Evolutionary conservation across 1,284 basidiomycete species (phyloP).

Genomic region (Heliocybe sulcata): DNA sequence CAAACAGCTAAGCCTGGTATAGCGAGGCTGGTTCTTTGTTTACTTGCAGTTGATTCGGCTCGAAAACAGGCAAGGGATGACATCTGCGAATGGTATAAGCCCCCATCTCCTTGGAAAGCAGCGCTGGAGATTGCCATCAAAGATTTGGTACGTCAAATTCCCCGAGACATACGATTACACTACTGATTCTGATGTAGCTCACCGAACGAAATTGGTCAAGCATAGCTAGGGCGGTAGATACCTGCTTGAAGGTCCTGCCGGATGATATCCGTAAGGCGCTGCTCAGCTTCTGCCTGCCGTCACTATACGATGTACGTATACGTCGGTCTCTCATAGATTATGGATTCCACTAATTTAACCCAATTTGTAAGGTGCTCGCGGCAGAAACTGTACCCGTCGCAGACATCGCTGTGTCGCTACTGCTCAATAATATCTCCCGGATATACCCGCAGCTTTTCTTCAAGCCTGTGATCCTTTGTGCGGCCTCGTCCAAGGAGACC

Average conservation of each 20-base stretch:
- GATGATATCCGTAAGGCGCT: slow-evolving; percentile 35
- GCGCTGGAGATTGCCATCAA: slow-evolving; percentile 33
- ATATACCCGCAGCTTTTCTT: slow-evolving; percentile 62
- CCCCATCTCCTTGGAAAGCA: slow-evolving; percentile 31
- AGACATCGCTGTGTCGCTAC: slow-evolving; percentile 33
- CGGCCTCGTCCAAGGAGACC: slow-evolving; percentile 52
- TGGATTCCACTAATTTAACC: slow-evolving; percentile 3
- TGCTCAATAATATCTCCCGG: slow-evolving; percentile 44
- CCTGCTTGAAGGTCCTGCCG: slow-evolving; percentile 34
- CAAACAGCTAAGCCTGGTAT: slow-evolving; percentile 10
- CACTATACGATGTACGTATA: slow-evolving; percentile 44
- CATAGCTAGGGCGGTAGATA: slow-evolving; percentile 30
- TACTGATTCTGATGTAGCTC: slow-evolving; percentile 25
- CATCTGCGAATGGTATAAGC: slow-evolving; percentile 34
- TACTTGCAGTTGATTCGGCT: slow-evolving; percentile 18
- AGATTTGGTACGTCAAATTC: slow-evolving; percentile 27
- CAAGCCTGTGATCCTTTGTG: slow-evolving; percentile 68
- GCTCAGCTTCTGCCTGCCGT: slow-evolving; percentile 34
- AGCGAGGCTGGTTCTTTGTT: slow-evolving; percentile 32
- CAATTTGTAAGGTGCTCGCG: slow-evolving; percentile 30
- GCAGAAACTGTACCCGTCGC: slow-evolving; percentile 41
- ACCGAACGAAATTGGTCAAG: slow-evolving; percentile 32
- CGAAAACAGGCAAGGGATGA: slow-evolving; percentile 12
- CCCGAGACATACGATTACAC: background rate
- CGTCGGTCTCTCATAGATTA: background rate